Evolutionary conservation across 768 basidiomycete genomes (phyloP), one percentile per base, ranked within the genome.

Genomic region (Calocybe indica): DNA sequence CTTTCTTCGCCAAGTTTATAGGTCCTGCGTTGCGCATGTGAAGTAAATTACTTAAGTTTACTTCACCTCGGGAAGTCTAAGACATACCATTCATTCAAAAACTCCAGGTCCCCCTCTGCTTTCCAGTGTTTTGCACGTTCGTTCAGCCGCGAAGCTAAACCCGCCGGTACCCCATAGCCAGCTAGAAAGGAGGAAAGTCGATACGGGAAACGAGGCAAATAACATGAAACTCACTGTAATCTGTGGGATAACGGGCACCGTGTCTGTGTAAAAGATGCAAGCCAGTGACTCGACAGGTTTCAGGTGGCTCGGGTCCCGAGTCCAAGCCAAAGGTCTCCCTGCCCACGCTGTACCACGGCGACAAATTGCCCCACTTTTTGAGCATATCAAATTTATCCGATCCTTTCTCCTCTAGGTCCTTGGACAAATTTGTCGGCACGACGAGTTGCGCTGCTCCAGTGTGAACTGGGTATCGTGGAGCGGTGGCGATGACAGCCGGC

Each of bases 1-100:
- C 86, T 70, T 70, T 96, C 93, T 69, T 85, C 83, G 10, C 93
- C 94, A 2, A 97, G 79, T 56, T 88, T 88, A 65, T 92, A 94
- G 5, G 85, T 83, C 93, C 89, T 90, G 52, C 9, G 45, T 28
- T 6, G 7, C 34, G 22, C 22, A 1, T 36, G 50, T 43, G 45
- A 46, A 36, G 38, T 43, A 38, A 32, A 36, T 11, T 6, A 29
- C n/a, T n/a, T n/a, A n/a, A n/a, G n/a, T n/a, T n/a, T n/a, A n/a
- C 22, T 38, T 22, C 8, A 7, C 10, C 37, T 35, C 11, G n/a
- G 44, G 35, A 28, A 31, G 38, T 10, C 15, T 51, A 6, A 58
- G 40, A 53, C 77, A 33, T 40, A 88, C 92, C 92, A 96, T 29
- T 76, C 74, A 58, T 92, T 91, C 68, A 96, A 66, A 60, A 95